A percentile compares a stretch with the other conserved stretches of the same genome.
phyloP scores from a whole-genome alignment of 2,329 filamentous ascomycete species.

The Salinomyces thailandicus region DNA sequence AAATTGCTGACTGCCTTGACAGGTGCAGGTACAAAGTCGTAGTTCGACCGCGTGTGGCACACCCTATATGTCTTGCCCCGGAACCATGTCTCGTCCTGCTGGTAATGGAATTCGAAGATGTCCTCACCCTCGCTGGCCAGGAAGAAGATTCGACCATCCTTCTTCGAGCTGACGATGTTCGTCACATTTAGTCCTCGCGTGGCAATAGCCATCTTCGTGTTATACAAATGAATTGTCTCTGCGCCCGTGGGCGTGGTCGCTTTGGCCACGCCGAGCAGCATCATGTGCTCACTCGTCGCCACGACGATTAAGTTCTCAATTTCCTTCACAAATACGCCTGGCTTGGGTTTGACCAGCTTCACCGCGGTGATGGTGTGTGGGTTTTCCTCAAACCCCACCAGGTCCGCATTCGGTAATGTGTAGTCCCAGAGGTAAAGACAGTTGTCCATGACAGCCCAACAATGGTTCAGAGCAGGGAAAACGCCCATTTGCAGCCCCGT shows the following conservation, averaged over 20 bases:
- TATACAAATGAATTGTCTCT: constrained; percentile 67
- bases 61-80: constrained; percentile 65
- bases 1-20: constrained; percentile 17
- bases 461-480: constrained; percentile 88
- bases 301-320: constrained; percentile 86
- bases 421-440: constrained; percentile 97
- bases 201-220: constrained; percentile 74
- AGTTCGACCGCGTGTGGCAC: constrained; percentile 47
- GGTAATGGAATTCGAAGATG: constrained; percentile 88
- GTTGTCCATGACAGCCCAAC: constrained; percentile 93
- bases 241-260: constrained; percentile 55
- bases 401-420: constrained; percentile 77
- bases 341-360: constrained; percentile 71
- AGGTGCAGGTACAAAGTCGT: constrained; percentile 35
- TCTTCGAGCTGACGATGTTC: constrained; percentile 64
- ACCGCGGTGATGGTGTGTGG: constrained; percentile 82
- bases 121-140: constrained; percentile 71
- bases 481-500: constrained; percentile 89
- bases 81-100: constrained; percentile 97
- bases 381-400: constrained; percentile 87
- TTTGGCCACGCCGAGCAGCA: constrained; percentile 71
- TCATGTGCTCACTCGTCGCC: constrained; percentile 73
- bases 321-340: constrained; percentile 73
- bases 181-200: constrained; percentile 62
- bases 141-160: constrained; percentile 87